Conservation (phyloP, 768 basidiomycete genomes). For the Termitomyces heimii region DNA sequence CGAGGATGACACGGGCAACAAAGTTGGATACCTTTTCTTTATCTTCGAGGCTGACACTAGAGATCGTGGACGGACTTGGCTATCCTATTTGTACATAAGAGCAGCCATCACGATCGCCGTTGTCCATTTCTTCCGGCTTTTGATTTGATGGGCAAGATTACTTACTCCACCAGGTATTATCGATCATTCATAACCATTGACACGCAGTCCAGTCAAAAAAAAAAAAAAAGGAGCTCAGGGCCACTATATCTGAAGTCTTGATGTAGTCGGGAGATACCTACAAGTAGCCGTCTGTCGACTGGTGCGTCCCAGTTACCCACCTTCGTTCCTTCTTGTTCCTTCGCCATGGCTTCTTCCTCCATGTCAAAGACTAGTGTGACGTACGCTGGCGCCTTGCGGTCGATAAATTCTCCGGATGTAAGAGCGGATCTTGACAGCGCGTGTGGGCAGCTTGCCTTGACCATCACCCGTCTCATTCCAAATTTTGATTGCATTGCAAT, state of each 20-base stretch:
- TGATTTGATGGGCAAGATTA: background rate
- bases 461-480: slow-evolving; percentile 28
- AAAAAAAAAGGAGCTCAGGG: too few species aligned
- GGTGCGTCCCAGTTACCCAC: slow-evolving; percentile 6
- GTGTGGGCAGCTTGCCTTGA: slow-evolving; percentile 32
- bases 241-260: slow-evolving; percentile 15
- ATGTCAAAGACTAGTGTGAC: slow-evolving; percentile 21
- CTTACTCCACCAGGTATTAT: background rate
- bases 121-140: too few species aligned
- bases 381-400: slow-evolving; percentile 33
- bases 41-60: too few species aligned
- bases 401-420: slow-evolving; percentile 30
- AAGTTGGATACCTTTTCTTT: too few species aligned
- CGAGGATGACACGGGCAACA: slow-evolving; percentile 1
- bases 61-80: background rate
- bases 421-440: slow-evolving; percentile 37
- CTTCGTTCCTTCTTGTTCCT: slow-evolving; percentile 3
- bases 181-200: background rate
- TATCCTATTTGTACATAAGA: background rate
- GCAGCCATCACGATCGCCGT: background rate
- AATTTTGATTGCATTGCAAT: slow-evolving; percentile 37
- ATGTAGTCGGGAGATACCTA: slow-evolving; percentile 23
- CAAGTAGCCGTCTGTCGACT: slow-evolving; percentile 20
- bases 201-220: slow-evolving; percentile 2
- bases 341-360: slow-evolving; percentile 22